Percentiles rank a stretch among this genome's conserved stretches.
phyloP scores from a whole-genome alignment of 768 basidiomycete species.

The Lactarius quietus region DNA sequence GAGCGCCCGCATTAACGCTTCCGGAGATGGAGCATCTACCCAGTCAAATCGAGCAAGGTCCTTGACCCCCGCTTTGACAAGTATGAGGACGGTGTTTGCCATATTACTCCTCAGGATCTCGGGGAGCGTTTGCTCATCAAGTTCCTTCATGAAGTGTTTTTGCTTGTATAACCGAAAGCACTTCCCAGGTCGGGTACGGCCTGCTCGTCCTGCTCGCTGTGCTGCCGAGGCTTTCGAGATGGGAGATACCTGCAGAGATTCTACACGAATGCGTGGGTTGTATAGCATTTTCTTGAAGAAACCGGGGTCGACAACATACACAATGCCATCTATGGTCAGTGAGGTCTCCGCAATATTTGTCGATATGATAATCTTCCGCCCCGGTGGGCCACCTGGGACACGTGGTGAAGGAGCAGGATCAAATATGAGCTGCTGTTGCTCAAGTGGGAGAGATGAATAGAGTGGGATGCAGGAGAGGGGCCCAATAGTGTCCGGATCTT shows the following conservation, averaged over 20 bases:
- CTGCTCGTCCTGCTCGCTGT: slow-evolving; percentile 94
- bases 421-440: slow-evolving; percentile 96
- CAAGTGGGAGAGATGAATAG: slow-evolving; percentile 91
- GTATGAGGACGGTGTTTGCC: slow-evolving; percentile 87
- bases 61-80: slow-evolving; percentile 94
- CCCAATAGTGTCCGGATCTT: slow-evolving; percentile 72
- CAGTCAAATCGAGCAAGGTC: slow-evolving; percentile 88
- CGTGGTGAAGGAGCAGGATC: slow-evolving; percentile 74
- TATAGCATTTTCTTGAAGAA: slow-evolving; percentile 99
- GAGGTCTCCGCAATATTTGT: slow-evolving; percentile 99
- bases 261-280: slow-evolving; percentile 95
- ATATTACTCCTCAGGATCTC: slow-evolving; percentile 94
- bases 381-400: slow-evolving; percentile 65
- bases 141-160: slow-evolving; percentile 91
- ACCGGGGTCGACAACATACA: slow-evolving; percentile 96
- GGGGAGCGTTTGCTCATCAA: slow-evolving; percentile 96
- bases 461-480: slow-evolving; percentile 88
- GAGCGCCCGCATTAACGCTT: slow-evolving; percentile 94
- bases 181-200: slow-evolving; percentile 93
- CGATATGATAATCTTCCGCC: slow-evolving; percentile 88
- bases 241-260: slow-evolving; percentile 89
- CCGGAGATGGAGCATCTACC: slow-evolving; percentile 92
- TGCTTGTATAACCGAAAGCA: slow-evolving; percentile 97
- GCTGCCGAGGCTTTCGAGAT: slow-evolving; percentile 97
- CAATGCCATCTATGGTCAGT: slow-evolving; percentile 96